A percentile compares a stretch with the other conserved stretches of the same genome.
These are phyloP conservation scores for Sungouiozyma intestinalis DNA, from an alignment of 805 yeast species.

Conservation along the genomic window DNA sequence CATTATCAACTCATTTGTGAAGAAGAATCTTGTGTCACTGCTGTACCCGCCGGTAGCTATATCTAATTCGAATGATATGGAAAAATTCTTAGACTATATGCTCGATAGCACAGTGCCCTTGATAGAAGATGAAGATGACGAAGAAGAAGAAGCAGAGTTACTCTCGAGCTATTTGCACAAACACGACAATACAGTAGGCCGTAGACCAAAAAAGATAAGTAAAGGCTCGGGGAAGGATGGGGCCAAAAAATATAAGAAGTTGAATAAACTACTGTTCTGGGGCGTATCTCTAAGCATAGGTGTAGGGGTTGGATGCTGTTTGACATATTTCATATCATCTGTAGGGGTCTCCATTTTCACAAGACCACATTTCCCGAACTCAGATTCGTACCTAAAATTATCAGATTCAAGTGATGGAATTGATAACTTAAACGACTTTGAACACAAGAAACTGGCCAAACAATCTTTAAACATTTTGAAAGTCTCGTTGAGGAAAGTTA, in stretches of 20 bases:
- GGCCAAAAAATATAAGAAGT: background rate
- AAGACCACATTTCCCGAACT: background rate
- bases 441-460: background rate
- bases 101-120: background rate
- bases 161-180: background rate
- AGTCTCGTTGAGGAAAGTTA: background rate
- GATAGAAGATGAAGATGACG: slow-evolving; percentile 1
- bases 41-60: slow-evolving; percentile 18
- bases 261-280: slow-evolving; percentile 12
- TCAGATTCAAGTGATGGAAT: background rate
- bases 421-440: background rate
- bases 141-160: slow-evolving; percentile 3
- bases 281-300: slow-evolving; percentile 24
- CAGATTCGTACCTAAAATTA: background rate
- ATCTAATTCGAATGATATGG: slow-evolving; percentile 16
- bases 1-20: slow-evolving; percentile 13
- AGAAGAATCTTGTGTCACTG: slow-evolving; percentile 13
- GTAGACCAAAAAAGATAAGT: slow-evolving; percentile 1
- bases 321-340: slow-evolving; percentile 2
- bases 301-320: slow-evolving; percentile 24
- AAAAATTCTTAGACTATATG: slow-evolving; percentile 10
- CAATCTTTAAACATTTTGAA: slow-evolving; percentile 1
- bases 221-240: background rate
- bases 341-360: background rate
- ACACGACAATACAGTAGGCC: slow-evolving; percentile 2